Evolutionary conservation across 345 rosid species (phyloP).

Genomic region (Cardiospermum halicacabum): DNA sequence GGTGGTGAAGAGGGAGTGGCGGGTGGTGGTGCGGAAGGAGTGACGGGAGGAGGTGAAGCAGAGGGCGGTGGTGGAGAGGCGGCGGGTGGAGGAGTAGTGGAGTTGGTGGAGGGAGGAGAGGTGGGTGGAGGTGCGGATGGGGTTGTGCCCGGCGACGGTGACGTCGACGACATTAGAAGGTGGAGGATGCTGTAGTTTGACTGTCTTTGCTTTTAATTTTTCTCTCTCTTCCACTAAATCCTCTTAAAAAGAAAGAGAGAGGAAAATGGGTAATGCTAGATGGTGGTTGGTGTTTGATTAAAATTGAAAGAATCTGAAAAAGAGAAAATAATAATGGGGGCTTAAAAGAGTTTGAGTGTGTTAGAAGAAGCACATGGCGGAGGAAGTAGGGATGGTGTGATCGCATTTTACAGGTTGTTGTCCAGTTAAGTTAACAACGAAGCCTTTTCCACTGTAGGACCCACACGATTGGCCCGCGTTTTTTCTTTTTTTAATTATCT

Average conservation of each 20-base stretch:
- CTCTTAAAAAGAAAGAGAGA: background rate
- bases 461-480: conserved; percentile 57
- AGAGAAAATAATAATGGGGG: too few species aligned
- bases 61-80: conserved; percentile 37
- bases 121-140: conserved; percentile 30
- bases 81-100: conserved; percentile 33
- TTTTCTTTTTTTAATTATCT: background rate
- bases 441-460: conserved; percentile 21
- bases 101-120: conserved; percentile 8
- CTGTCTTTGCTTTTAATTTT: background rate
- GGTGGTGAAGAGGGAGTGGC: conserved; percentile 29
- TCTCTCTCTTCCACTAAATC: background rate
- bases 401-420: background rate
- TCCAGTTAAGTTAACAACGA: conserved; percentile 5
- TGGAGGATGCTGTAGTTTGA: background rate
- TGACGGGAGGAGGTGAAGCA: conserved; percentile 34
- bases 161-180: conserved; percentile 12
- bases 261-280: background rate
- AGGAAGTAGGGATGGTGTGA: background rate
- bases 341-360: too few species aligned
- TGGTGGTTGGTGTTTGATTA: background rate
- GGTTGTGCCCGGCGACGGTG: conserved; percentile 18
- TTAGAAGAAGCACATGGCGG: conserved; percentile 13
- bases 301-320: too few species aligned
- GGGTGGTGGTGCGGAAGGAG: conserved; percentile 27